These are phyloP conservation scores for Mycosarcoma mackinlayi DNA, from an alignment of 1,284 basidiomycete genomes.

Conservation along the genomic window DNA sequence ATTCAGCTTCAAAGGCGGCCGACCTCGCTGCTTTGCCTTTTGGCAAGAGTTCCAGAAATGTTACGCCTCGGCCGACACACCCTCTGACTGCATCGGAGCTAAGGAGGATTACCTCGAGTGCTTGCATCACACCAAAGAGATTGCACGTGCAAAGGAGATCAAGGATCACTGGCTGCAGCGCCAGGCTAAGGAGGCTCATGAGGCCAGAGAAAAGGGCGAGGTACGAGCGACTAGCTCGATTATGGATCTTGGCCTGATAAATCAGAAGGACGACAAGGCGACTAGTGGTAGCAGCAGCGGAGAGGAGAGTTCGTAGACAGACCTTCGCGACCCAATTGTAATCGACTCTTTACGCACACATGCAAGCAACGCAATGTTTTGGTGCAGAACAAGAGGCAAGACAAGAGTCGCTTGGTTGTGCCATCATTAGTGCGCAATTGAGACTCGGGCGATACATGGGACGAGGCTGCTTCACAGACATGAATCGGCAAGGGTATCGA, in stretches of 20 bases:
- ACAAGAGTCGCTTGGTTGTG: no score
- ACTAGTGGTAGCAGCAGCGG: background rate
- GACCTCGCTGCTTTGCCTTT: slow-evolving; percentile 87
- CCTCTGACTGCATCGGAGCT: slow-evolving; percentile 78
- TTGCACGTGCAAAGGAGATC: slow-evolving; percentile 59
- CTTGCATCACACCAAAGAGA: slow-evolving; percentile 86
- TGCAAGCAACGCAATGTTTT: no score
- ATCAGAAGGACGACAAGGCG: slow-evolving; percentile 8
- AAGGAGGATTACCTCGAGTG: slow-evolving; percentile 94
- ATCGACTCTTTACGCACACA: no score
- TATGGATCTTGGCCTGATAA: slow-evolving; percentile 56
- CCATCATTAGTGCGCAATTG: no score
- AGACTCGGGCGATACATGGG: no score
- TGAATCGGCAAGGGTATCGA: no score
- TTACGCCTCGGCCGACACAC: slow-evolving; percentile 83
- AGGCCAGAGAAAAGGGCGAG: slow-evolving; percentile 57
- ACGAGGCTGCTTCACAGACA: no score
- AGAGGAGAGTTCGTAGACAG: slow-evolving; percentile 3
- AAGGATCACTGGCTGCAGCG: slow-evolving; percentile 60
- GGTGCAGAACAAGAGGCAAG: no score
- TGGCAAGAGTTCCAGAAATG: slow-evolving; percentile 86
- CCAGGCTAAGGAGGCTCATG: slow-evolving; percentile 53
- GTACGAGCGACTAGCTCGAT: slow-evolving; percentile 55
- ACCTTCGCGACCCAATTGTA: background rate
- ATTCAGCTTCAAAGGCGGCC: slow-evolving; percentile 78